phyloP scores from a whole-genome alignment of 768 basidiomycete genomes.

The Collybiopsis confluens region DNA sequence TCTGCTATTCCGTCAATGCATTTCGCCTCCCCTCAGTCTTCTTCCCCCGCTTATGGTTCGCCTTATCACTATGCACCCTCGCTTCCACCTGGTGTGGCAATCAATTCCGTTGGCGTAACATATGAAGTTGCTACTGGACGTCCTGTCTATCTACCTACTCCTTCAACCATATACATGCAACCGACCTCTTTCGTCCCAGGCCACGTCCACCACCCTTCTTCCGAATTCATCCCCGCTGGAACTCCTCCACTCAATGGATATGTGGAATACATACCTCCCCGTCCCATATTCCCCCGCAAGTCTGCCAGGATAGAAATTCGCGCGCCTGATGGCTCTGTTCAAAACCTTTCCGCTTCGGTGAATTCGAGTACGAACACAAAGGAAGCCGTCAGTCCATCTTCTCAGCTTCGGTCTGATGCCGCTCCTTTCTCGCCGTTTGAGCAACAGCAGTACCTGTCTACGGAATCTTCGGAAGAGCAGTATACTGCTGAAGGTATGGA shows the following conservation, averaged over 20 bases:
- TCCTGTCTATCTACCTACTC: conserved; percentile 63
- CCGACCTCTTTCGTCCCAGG: conserved; percentile 50
- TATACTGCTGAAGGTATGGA: conserved; percentile 23
- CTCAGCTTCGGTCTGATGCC: conserved; percentile 19
- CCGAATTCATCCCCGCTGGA: conserved; percentile 39
- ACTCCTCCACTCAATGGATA: conserved; percentile 61
- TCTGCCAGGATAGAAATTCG: conserved; percentile 73
- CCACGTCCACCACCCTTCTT: conserved; percentile 57
- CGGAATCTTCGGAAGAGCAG: conserved; percentile 19
- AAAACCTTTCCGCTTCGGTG: conserved; percentile 18
- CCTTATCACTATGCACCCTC: conserved; percentile 58
- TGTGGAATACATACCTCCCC: conserved; percentile 52
- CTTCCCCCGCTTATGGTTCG: conserved; percentile 60
- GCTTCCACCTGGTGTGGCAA: conserved; percentile 70
- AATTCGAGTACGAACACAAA: conserved; percentile 31
- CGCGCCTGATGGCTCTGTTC: conserved; percentile 39
- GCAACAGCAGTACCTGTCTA: conserved; percentile 1
- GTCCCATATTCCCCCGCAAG: conserved; percentile 75
- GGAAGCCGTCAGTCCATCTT: conserved; percentile 26
- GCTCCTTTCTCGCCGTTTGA: conserved; percentile 14
- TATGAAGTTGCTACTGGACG: conserved; percentile 82
- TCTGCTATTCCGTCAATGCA: conserved; percentile 37
- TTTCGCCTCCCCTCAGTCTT: conserved; percentile 40
- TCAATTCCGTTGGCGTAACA: conserved; percentile 71
- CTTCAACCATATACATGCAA: conserved; percentile 59